phyloP scores from a whole-genome alignment of 305 asterid species.

The Plantago lanceolata region DNA sequence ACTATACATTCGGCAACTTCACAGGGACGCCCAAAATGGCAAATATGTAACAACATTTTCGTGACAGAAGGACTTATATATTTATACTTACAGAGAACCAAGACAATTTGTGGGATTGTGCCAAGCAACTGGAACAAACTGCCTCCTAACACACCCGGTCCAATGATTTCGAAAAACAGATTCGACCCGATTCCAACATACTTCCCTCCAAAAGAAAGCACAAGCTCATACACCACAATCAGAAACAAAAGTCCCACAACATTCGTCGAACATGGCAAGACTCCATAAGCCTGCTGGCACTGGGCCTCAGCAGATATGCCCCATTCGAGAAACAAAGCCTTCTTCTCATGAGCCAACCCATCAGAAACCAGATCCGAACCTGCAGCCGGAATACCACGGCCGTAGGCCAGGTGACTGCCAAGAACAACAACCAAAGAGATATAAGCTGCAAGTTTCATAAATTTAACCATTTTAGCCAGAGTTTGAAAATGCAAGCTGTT shows the following conservation, averaged over 20 bases:
- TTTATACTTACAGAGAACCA: conserved; percentile 36
- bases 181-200: conserved; percentile 38
- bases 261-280: conserved; percentile 43
- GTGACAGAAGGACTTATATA: too few species aligned
- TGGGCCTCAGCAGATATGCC: conserved; percentile 24
- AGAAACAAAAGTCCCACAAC: conserved; percentile 43
- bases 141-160: conserved; percentile 43
- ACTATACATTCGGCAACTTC: too few species aligned
- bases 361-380: too few species aligned
- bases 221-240: conserved; percentile 39
- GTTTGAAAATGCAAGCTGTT: too few species aligned
- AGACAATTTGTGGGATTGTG: conserved; percentile 33
- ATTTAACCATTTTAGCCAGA: too few species aligned
- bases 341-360: too few species aligned
- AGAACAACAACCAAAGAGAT: too few species aligned
- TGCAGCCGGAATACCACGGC: too few species aligned
- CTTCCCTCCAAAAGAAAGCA: conserved; percentile 37
- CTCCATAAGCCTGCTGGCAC: conserved; percentile 40
- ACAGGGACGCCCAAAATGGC: too few species aligned
- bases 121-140: conserved; percentile 49
- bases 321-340: conserved; percentile 27
- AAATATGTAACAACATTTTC: too few species aligned
- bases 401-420: too few species aligned
- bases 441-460: too few species aligned
- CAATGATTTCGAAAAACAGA: conserved; percentile 36